Evolutionary conservation across 2,329 filamentous ascomycete species (phyloP), one percentile per base, ranked within the genome.

Genomic region (Dothistroma septosporum): DNA sequence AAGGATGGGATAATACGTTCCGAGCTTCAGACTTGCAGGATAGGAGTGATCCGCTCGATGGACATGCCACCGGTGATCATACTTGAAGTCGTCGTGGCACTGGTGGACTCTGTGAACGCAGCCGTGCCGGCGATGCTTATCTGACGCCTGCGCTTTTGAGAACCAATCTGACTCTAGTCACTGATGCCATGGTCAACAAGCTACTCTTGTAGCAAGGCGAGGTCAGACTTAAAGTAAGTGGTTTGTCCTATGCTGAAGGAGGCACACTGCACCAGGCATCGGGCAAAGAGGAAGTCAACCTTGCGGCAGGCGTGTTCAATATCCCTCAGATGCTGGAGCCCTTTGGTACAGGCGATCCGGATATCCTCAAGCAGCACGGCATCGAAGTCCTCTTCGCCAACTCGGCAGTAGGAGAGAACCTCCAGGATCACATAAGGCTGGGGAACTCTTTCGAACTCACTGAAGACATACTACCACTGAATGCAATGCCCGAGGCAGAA

Each of bases 291-390:
- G 79, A 80, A 62, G 75, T 80, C 32, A 78, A 80, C 59, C 62
- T 80, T 46, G 71, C 76, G 21, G 79, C 70, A 8, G 86, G 86
- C 24, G 80, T 83, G 1, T 87, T 83, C 72, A 85, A 87, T 73
- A 81, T 81, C 1, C 85, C 85, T 10, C 86, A 88, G 72, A 74
- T 89, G 3, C 80, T 89, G n/a, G 84, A 86, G 74, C 79, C 87
- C 1, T 83, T 79, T 55, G 86, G 86, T n/a, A 79, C 88, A 41
- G 85, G 86, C 0, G 84, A 84, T 0, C 68, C 73, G 12, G 68
- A 75, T 0, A 80, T 85, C 64, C 78, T 89, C 4, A 61, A 77
- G 19, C 75, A 77, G 59, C 79, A 83, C 66, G 73, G 76, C 19
- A 87, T 88, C 63, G 69, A 77, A 1, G 73, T 83, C 0, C 64